Evolutionary conservation across 2,329 filamentous ascomycete species (phyloP).

Genomic region (Colletotrichum shisoi): DNA sequence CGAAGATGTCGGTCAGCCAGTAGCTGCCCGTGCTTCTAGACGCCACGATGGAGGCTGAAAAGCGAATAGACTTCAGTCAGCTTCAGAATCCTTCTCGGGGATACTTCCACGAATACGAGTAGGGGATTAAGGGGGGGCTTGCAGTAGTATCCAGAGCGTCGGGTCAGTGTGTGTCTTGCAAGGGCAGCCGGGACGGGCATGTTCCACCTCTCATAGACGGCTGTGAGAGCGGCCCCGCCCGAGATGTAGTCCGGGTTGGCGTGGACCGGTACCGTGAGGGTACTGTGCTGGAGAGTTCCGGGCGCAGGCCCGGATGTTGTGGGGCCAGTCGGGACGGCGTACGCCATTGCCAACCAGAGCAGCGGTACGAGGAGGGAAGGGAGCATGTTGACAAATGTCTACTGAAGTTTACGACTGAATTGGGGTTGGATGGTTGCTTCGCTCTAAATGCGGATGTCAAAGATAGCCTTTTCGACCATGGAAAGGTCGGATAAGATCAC

Average conservation of each 20-base stretch:
- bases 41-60: conserved; percentile 13
- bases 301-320: background rate
- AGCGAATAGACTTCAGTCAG: background rate
- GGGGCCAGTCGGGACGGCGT: conserved; percentile 12
- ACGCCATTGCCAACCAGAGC: conserved; percentile 8
- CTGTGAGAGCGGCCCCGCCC: conserved; percentile 30
- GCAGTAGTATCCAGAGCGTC: conserved; percentile 28
- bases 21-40: conserved; percentile 22
- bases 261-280: conserved; percentile 24
- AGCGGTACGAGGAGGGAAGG: conserved; percentile 2
- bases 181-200: conserved; percentile 32
- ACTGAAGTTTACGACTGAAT: conserved; percentile 1
- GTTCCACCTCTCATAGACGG: conserved; percentile 31
- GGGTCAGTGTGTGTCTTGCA: conserved; percentile 16
- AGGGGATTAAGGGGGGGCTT: background rate
- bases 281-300: conserved; percentile 4
- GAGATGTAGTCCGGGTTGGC: conserved; percentile 27
- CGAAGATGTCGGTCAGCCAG: conserved; percentile 32
- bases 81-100: background rate
- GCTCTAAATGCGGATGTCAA: background rate
- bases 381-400: background rate
- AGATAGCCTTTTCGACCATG: background rate
- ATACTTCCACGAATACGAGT: background rate
- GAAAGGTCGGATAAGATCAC: background rate
- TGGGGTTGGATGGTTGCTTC: background rate